Base-by-base conservation (phyloP, 2,329 filamentous ascomycete genomes). In the Cercospora janseana region DNA sequence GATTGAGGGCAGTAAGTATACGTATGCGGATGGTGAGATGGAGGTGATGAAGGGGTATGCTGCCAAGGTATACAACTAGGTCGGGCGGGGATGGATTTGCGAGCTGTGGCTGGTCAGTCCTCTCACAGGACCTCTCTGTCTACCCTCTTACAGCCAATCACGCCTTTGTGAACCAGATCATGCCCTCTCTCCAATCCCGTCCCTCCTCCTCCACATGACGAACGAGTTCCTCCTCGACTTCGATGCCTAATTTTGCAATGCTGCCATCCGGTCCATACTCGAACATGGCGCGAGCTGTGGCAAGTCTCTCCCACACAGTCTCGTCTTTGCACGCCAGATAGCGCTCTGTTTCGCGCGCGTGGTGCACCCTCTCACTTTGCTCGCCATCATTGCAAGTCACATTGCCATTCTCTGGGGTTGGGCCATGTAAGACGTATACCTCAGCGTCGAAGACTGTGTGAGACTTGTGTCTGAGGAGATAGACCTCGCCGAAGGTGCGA, bases 1-100 rank as follows among this genome's bases (percentile, higher is more conserved):
- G 51, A 70, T 65, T 49, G 69, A 72, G 41, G 69, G 69, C 1
- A 51, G 37, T 23, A 72, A 68, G 46, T 65, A 64, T 46, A 57
- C 61, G 46, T 66, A 65, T 44, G 45, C 49, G 37, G 32, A 57
- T 10, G 60, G 63, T 51, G 62, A 64, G 27, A 55, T 72, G 20
- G 70, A 73, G 52, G 66, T 73, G 18, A 60, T 73, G 48, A 62
- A 61, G 6, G 64, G 63, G 3, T 46, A 64, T 42, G 27, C 47
- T 23, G 62, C 64, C 15, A 62, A 61, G 51, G 46, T 66, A 6
- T 60, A 66, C 44, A 64, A 64, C 40, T 65, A n/a, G n/a, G n/a
- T n/a, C n/a, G n/a, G n/a, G n/a, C n/a, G n/a, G n/a, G n/a, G n/a
- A n/a, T n/a, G n/a, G n/a, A n/a, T n/a, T n/a, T n/a, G n/a, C n/a